Base-by-base conservation (phyloP, 495 filamentous ascomycete species). In the Tuber melanosporum region DNA sequence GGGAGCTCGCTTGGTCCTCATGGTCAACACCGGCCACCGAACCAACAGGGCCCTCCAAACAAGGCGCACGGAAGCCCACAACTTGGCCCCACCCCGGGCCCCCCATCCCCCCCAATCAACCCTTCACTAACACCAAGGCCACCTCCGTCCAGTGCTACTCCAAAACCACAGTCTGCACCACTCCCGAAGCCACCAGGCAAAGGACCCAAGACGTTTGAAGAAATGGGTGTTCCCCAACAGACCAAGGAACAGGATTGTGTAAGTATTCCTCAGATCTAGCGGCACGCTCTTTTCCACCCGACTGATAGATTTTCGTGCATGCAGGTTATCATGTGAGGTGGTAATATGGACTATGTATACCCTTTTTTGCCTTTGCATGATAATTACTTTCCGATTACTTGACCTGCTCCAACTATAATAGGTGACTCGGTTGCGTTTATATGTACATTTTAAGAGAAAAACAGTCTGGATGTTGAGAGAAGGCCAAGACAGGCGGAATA, bases 161-260 rank as follows among this genome's bases (percentile, higher is more conserved):
- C 81, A 49, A 79, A 82, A 52, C 79, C 83, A 66, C 77, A 79
- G 15, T 79, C 83, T 52, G 80, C 85, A 43, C 84, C 84, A 22
- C 84, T 85, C 20, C 82, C 82, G 57, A 88, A 87, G 73, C 88
- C 87, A 42, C 88, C 90, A 32, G 89, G 91, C 71, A 92, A 93
- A 83, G 95, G 96, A 15, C 95, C 95, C 6, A 93, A 96, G 84
- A 99, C 95, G 4, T 99, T 99, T 83, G 95, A 98, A 82, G 94
- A 95, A 83, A 99, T 99, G 95, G 95, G 95, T 73, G 93, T 99
- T 79, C 92, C 93, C 20, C 87, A 89, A 79, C 90, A 87, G 44
- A 92, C 93, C 84, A 88, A 91, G 76, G 92, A 97, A 47, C 88
- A 88, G 78, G 95, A 98, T 84, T 99, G 95, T 74, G 95, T 97